These are phyloP conservation scores for Gardenia jasminoides DNA, from an alignment of 257 asterid genomes.

Conservation along the genomic window DNA sequence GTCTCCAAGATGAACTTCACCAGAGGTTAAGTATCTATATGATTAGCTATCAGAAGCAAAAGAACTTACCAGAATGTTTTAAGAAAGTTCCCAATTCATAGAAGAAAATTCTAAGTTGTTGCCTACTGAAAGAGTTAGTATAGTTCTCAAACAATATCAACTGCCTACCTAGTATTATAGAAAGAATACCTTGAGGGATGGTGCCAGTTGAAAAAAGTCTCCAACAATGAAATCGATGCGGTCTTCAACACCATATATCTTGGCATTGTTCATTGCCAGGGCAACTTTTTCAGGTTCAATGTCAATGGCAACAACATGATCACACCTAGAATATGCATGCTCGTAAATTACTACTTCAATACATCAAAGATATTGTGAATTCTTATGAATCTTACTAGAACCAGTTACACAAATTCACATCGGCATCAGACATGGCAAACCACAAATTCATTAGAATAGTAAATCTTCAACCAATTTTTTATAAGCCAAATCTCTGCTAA, in stretches of 20 bases:
- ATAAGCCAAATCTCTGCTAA: background rate
- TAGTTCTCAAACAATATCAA: background rate
- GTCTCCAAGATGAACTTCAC: too few species aligned
- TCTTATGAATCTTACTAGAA: background rate
- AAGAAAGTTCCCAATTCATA: too few species aligned
- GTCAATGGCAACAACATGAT: constrained; percentile 76
- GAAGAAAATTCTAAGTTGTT: too few species aligned
- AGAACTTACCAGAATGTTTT: too few species aligned
- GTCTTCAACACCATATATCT: constrained; percentile 80
- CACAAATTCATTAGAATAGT: background rate
- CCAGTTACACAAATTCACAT: background rate
- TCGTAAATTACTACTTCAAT: constrained; percentile 6
- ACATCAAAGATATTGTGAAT: background rate
- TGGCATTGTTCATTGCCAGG: constrained; percentile 69
- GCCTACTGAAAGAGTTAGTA: too few species aligned
- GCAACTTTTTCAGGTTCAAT: constrained; percentile 67
- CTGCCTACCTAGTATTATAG: too few species aligned
- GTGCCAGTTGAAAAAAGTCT: constrained; percentile 84
- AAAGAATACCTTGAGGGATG: constrained; percentile 59
- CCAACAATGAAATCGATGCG: constrained; percentile 73
- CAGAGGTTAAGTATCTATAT: too few species aligned
- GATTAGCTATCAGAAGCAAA: too few species aligned
- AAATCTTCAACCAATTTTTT: background rate
- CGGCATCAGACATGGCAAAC: too few species aligned
- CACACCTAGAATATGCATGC: constrained; percentile 43